These are phyloP conservation scores for Ceratocystis huliohia DNA, from an alignment of 2,329 filamentous ascomycete species.

Conservation along the genomic window DNA sequence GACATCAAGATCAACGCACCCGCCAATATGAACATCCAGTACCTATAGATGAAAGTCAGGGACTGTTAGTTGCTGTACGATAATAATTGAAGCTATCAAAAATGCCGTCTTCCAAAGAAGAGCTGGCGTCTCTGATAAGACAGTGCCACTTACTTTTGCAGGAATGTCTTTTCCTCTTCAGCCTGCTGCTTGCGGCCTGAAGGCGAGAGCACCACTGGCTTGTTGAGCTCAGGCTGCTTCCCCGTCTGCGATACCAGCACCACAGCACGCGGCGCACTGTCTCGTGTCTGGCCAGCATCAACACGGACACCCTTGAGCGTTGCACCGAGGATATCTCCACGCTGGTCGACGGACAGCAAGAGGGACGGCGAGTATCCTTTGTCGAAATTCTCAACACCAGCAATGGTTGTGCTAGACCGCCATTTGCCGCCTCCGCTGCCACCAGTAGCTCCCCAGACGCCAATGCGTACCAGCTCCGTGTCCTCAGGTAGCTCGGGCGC, in stretches of 20 bases:
- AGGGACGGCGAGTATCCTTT: constrained; percentile 50
- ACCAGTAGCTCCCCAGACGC: constrained; percentile 38
- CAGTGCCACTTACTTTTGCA: constrained; percentile 47
- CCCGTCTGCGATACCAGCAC: constrained; percentile 38
- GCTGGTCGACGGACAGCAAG: constrained; percentile 38
- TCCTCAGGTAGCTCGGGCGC: constrained; percentile 39
- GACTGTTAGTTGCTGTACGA: not conserved
- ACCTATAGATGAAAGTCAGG: constrained; percentile 32
- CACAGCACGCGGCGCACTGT: constrained; percentile 49
- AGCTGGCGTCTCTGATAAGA: not conserved
- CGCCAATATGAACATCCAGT: constrained; percentile 53
- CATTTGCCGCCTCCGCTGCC: constrained; percentile 31
- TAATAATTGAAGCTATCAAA: not conserved
- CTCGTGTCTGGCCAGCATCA: constrained; percentile 51
- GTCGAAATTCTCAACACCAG: constrained; percentile 43
- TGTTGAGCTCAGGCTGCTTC: constrained; percentile 47
- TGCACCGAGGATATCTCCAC: constrained; percentile 35
- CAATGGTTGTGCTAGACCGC: constrained; percentile 43
- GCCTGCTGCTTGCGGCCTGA: constrained; percentile 44
- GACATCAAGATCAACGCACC: constrained; percentile 41
- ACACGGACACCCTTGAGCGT: constrained; percentile 44
- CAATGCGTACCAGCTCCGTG: constrained; percentile 42
- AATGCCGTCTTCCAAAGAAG: not conserved
- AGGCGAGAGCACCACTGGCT: constrained; percentile 47
- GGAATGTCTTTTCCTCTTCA: constrained; percentile 49